Evolutionary conservation across 208 protist species (phyloP).

Genomic region (Trypanosoma avium): DNA sequence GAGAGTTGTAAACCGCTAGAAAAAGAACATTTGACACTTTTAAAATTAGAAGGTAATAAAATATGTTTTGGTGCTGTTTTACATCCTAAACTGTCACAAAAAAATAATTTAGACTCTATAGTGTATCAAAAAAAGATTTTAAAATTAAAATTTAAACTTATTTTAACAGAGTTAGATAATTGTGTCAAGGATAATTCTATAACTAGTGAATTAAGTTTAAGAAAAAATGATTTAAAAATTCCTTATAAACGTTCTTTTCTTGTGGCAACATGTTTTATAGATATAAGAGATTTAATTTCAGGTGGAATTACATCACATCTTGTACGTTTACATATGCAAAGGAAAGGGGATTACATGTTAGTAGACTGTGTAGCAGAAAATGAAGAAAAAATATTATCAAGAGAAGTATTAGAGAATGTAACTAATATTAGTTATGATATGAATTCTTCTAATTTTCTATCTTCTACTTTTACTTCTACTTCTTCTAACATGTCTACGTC

Average conservation of each 20-base stretch:
- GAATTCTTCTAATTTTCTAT: too few relatives aligned
- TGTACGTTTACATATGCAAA: not conserved
- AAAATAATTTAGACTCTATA: not conserved
- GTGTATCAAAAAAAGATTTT: conserved; percentile 4
- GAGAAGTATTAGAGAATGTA: not conserved
- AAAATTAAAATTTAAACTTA: not conserved
- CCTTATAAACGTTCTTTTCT: not conserved
- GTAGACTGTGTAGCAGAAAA: not conserved
- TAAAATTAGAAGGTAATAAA: not conserved
- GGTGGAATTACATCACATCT: not conserved
- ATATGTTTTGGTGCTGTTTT: conserved; percentile 2
- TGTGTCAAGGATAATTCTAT: not conserved
- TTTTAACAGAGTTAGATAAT: not conserved
- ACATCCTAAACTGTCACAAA: not conserved
- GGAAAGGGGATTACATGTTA: not conserved
- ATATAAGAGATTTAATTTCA: conserved; percentile 5
- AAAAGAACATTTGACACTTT: not conserved
- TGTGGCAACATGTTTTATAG: not conserved
- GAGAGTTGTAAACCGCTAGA: not conserved
- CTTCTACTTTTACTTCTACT: too few relatives aligned
- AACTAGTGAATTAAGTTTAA: not conserved
- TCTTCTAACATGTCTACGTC: too few relatives aligned
- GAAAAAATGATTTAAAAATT: not conserved
- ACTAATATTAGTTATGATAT: not conserved
- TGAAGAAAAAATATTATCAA: too few relatives aligned